Base-by-base conservation (phyloP, 1,284 basidiomycete genomes). In the Limonomyces culmigenus region DNA sequence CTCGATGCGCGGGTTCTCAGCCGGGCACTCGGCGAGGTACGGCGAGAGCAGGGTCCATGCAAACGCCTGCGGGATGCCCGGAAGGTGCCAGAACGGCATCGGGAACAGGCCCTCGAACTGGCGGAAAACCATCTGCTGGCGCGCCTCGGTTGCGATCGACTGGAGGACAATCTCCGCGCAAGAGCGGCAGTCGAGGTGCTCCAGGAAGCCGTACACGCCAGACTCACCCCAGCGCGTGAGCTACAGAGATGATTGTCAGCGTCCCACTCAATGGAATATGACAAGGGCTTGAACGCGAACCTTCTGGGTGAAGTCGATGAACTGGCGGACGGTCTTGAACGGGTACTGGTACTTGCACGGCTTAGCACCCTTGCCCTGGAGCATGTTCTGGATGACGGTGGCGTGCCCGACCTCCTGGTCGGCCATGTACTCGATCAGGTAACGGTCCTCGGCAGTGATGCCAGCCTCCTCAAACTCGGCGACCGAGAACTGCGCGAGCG, bases 71-170 rank as follows among this genome's bases (percentile, higher is more conserved):
- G 72, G 66, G 44, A 76, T 68, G 11, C 63, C 61, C 0, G 64
- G 57, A 14, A 58, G 53, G 45, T 67, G 66, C 53, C 55, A 62
- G 36, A 69, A 65, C 3, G 72, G 67, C 65, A 73, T 70, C 1
- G 71, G 72, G 59, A 72, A 73, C 1, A 71, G 47, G 0, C 74
- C 73, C 39, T 70, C 62, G 35, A 76, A 65, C 47, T 78, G 74
- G 11, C 74, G 52, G 59, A 79, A 74, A 33, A 66, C 59, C 66
- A 75, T 68, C 53, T 80, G 70, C 51, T 80, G 74, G 10, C 75
- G 58, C 4, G 59, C 67, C 52, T 79, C 74, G n/a, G 67, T 73
- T 0, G 71, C 62, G 43, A 80, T 71, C 4, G 65, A 60, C 47
- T 78, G 67, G 3, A 70, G 49, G 10, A 79, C 53, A 8, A 79